These are phyloP conservation scores for Erucastrum elatum DNA, from an alignment of 345 rosid genomes.

Conservation along the genomic window DNA sequence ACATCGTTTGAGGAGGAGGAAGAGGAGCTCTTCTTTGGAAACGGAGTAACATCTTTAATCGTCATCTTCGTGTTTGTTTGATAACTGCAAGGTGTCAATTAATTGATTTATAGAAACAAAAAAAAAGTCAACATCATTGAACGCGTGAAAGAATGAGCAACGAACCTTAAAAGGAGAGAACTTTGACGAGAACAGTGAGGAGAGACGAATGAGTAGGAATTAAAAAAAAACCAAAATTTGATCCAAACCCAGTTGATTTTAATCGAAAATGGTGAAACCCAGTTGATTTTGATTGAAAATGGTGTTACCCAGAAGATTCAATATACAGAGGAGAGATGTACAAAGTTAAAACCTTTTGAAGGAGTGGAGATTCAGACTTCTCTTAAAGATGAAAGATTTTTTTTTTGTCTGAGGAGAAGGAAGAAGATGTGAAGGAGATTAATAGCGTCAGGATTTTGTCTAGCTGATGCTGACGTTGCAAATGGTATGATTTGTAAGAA, in stretches of 20 bases:
- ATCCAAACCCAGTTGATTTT: neutral
- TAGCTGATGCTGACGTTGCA: constrained; percentile 11
- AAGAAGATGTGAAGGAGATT: constrained; percentile 10
- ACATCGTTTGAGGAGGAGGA: constrained; percentile 41
- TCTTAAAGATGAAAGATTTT: neutral
- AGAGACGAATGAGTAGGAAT: constrained; percentile 16
- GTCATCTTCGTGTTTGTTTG: constrained; percentile 53
- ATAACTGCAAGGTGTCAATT: neutral
- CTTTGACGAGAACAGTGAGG: constrained; percentile 4
- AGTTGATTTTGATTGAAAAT: neutral
- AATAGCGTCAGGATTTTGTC: constrained; percentile 26
- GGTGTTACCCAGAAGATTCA: neutral
- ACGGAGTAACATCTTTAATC: constrained; percentile 45
- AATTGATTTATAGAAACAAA: neutral
- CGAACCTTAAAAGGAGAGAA: constrained; percentile 19
- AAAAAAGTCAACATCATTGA: neutral
- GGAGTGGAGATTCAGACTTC: constrained; percentile 6
- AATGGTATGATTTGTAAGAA: constrained; percentile 5
- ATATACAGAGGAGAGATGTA: neutral
- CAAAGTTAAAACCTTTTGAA: constrained; percentile 5
- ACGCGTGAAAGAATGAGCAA: constrained; percentile 7
- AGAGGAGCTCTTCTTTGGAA: constrained; percentile 42
- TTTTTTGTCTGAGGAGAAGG: neutral
- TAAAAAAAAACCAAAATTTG: neutral
- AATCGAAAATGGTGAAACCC: neutral